Conservation (phyloP, 2,329 filamentous ascomycete species). For the Uncinocarpus reesii region DNA sequence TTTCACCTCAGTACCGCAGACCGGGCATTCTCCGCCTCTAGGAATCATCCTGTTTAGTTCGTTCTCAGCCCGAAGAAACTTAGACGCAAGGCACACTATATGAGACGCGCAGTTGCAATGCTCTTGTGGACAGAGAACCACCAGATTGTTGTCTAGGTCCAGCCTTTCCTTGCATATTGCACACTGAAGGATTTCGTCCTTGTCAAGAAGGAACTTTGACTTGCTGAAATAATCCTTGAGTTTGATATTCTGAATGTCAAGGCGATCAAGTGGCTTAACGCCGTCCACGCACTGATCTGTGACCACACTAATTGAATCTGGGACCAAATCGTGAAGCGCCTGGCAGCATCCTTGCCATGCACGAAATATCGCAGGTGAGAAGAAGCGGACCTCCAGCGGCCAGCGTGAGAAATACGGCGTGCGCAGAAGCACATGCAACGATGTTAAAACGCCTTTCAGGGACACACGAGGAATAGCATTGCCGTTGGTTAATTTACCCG, state of each 20-base stretch:
- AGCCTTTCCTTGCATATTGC: constrained; percentile 40
- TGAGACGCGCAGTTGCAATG: constrained; percentile 44
- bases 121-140: constrained; percentile 43
- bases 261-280: constrained; percentile 28
- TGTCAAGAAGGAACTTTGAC: constrained; percentile 35
- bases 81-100: constrained; percentile 45
- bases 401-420: constrained; percentile 71
- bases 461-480: constrained; percentile 50
- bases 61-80: constrained; percentile 40
- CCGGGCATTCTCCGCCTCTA: constrained; percentile 57
- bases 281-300: constrained; percentile 39
- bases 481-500: constrained; percentile 36
- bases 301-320: constrained; percentile 43
- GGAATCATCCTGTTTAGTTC: constrained; percentile 49
- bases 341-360: constrained; percentile 56
- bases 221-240: constrained; percentile 46
- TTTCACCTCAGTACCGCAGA: constrained; percentile 50
- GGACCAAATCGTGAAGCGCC: constrained; percentile 40
- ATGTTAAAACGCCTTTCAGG: constrained; percentile 60
- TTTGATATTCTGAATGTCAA: constrained; percentile 46
- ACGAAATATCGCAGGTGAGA: constrained; percentile 56
- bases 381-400: constrained; percentile 75
- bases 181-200: constrained; percentile 34
- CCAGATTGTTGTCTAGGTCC: constrained; percentile 31
- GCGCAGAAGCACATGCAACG: constrained; percentile 68